Percentiles rank a stretch among this genome's conserved stretches.
phyloP scores from a whole-genome alignment of 495 filamentous ascomycete genomes.

The Ascodesmis nigricans region DNA sequence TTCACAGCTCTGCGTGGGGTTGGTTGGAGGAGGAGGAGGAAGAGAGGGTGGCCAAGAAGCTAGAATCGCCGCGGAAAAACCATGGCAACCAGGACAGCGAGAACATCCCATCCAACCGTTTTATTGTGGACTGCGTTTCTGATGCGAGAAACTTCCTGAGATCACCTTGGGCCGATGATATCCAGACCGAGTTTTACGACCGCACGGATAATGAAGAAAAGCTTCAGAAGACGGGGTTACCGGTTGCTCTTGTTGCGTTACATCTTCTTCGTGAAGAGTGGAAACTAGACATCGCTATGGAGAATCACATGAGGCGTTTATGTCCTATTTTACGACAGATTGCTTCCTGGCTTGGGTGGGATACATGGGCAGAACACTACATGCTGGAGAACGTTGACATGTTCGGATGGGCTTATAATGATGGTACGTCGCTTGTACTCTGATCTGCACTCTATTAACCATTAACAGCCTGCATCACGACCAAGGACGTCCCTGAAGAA shows the following conservation, averaged over 20 bases:
- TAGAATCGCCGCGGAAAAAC: neutral
- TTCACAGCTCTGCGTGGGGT: conserved; percentile 43
- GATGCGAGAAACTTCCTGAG: conserved; percentile 35
- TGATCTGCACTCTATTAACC: conserved; percentile 3
- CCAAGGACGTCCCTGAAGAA: conserved; percentile 30
- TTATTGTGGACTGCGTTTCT: conserved; percentile 19
- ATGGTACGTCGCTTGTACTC: conserved; percentile 19
- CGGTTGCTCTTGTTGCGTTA: conserved; percentile 49
- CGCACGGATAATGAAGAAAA: conserved; percentile 7
- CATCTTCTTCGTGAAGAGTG: conserved; percentile 75
- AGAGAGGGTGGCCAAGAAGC: conserved; percentile 23
- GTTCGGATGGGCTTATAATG: conserved; percentile 38
- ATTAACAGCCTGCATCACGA: conserved; percentile 24
- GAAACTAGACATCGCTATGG: conserved; percentile 50
- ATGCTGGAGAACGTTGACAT: conserved; percentile 44
- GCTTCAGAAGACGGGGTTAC: conserved; percentile 19
- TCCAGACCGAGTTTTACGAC: conserved; percentile 12
- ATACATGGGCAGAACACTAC: conserved; percentile 49
- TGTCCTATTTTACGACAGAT: conserved; percentile 65
- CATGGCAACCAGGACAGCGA: neutral
- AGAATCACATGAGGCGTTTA: conserved; percentile 29
- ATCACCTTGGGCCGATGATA: conserved; percentile 28
- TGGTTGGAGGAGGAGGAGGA: conserved; percentile 40
- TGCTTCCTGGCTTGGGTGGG: conserved; percentile 66
- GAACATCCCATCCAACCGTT: conserved; percentile 14